Evolutionary conservation across 345 rosid genomes (phyloP), one percentile per base, ranked within the genome.

Genomic region (Eucalyptus camaldulensis): DNA sequence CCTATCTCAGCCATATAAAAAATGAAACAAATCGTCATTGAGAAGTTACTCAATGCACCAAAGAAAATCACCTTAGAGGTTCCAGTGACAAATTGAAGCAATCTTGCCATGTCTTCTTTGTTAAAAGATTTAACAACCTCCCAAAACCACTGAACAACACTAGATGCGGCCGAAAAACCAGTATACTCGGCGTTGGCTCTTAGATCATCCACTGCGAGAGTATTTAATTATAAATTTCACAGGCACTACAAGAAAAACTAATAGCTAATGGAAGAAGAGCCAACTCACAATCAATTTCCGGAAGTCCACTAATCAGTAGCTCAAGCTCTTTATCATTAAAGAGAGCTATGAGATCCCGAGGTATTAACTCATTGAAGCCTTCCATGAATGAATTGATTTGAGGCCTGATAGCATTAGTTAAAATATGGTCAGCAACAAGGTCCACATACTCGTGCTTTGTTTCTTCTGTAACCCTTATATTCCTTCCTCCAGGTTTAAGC

Each of bases 291-390:
- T 97, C 99, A 92, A 97, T 97, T 93, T 97, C 99, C n/a, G 99
- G 99, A 91, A 97, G 96, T 49, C 99, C 99, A n/a, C 99, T 97
- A 89, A 97, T 97, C 65, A 97, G 96, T 22, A 97, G 97, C 95
- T 97, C 99, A n/a, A 97, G 98, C 96, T 97, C 99, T 93, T 97
- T 97, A 89, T 97, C 99, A 86, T 97, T 96, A 87, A 97, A 97
- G 80, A 97, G 95, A 87, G 98, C 96, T 89, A 97, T 96, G 44
- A 97, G 98, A 49, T 97, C 97, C 86, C 94, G 92, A 8, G 97
- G 95, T 44, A 96, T 94, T 94, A 97, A 91, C 89, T 97, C 99
- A 88, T 87, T 91, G 91, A 96, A 97, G 88, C 99, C 99, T 51
- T 95, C 97, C 4, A 97, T 93, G 95, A 97, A 97, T 58, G 98